Evolutionary conservation across 805 yeast species (phyloP).

Genomic region (Metschnikowia picachoensis): DNA sequence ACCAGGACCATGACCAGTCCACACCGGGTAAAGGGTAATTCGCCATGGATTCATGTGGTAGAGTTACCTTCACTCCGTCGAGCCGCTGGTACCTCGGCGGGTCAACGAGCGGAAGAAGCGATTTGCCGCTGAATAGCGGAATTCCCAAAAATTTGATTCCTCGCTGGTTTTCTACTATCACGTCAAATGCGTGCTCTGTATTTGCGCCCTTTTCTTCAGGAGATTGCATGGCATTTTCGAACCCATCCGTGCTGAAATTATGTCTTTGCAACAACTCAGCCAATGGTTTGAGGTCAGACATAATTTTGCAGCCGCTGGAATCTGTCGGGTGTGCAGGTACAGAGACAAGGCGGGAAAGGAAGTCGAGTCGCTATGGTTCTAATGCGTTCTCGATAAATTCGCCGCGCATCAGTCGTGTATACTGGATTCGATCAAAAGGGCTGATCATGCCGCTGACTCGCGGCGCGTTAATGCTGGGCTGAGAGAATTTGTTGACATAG

Average conservation of each 20-base stretch:
- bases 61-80: constrained; percentile 34
- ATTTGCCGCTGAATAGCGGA: constrained; percentile 44
- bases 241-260: constrained; percentile 9
- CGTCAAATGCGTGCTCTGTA: constrained; percentile 28
- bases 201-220: background rate
- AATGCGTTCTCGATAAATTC: too few relatives aligned
- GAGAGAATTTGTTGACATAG: too few relatives aligned
- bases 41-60: constrained; percentile 22
- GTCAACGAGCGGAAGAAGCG: constrained; percentile 46
- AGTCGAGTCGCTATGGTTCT: too few relatives aligned
- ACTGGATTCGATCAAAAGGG: too few relatives aligned
- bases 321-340: too few relatives aligned
- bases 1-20: constrained; percentile 67
- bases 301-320: background rate
- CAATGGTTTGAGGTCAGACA: constrained; percentile 6
- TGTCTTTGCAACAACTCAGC: constrained; percentile 7
- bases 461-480: too few relatives aligned
- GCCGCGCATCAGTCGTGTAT: too few relatives aligned
- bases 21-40: constrained; percentile 53
- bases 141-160: constrained; percentile 52
- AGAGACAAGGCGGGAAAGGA: too few relatives aligned
- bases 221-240: background rate
- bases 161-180: constrained; percentile 51
- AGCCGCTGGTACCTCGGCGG: constrained; percentile 48
- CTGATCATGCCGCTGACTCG: too few relatives aligned